phyloP scores from a whole-genome alignment of 768 basidiomycete species.

The Amanita muscaria region DNA sequence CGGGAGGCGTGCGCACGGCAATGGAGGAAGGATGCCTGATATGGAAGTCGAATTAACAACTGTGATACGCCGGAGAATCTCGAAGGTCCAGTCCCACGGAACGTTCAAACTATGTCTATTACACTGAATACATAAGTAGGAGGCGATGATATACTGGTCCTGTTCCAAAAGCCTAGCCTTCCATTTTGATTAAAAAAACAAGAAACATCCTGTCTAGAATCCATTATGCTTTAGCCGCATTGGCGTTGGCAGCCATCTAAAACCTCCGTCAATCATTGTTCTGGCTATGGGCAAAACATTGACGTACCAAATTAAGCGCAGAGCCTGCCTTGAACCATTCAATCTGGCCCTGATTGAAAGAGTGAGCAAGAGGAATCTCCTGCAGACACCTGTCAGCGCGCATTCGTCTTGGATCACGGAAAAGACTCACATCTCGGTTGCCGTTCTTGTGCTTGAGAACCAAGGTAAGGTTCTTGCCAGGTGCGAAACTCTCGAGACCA shows the following conservation, averaged over 20 bases:
- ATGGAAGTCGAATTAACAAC: too few relatives aligned
- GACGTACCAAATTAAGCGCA: slow-evolving; percentile 75
- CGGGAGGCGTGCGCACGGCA: too few relatives aligned
- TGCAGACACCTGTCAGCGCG: slow-evolving; percentile 20
- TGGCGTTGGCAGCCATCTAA: slow-evolving; percentile 62
- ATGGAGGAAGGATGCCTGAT: too few relatives aligned
- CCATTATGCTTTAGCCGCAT: background rate
- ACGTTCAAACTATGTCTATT: too few relatives aligned
- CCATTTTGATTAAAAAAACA: too few relatives aligned
- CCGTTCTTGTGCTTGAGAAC: slow-evolving; percentile 80
- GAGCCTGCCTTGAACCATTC: slow-evolving; percentile 99
- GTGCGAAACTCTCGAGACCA: slow-evolving; percentile 82
- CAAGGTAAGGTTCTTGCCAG: slow-evolving; percentile 85
- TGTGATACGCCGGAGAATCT: too few relatives aligned
- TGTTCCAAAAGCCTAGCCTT: too few relatives aligned
- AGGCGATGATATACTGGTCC: too few relatives aligned
- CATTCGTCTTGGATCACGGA: background rate
- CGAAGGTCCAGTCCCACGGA: too few relatives aligned
- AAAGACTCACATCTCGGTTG: slow-evolving; percentile 44
- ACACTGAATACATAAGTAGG: too few relatives aligned
- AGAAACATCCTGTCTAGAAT: too few relatives aligned
- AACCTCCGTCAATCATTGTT: slow-evolving; percentile 7
- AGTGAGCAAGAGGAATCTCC: slow-evolving; percentile 77
- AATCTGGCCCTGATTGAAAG: slow-evolving; percentile 96
- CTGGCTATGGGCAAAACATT: background rate